phyloP scores from a whole-genome alignment of 768 basidiomycete species.

The Wakefieldia striispora region DNA sequence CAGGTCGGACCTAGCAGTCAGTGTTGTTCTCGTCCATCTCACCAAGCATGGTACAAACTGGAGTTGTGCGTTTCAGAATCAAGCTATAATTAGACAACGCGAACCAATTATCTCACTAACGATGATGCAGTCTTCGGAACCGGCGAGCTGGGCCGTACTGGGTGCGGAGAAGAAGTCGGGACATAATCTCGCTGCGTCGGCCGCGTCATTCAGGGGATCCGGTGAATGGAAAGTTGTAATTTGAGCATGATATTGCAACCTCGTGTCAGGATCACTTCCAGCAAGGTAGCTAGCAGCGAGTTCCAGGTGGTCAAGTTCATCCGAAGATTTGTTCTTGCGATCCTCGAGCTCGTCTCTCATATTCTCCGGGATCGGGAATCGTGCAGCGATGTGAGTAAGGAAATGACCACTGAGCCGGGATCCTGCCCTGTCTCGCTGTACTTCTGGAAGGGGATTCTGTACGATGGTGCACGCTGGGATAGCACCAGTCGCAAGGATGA shows the following conservation, averaged over 20 bases:
- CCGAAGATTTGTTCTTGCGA: too few species aligned
- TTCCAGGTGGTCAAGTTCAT: background rate
- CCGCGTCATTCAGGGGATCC: slow-evolving; percentile 2
- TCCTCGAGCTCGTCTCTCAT: too few species aligned
- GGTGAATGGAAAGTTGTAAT: slow-evolving; percentile 12
- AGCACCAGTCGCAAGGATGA: slow-evolving; percentile 21
- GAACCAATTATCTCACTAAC: background rate
- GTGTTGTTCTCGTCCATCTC: slow-evolving; percentile 9
- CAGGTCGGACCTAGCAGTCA: background rate
- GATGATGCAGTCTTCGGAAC: slow-evolving; percentile 6
- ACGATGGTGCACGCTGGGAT: slow-evolving; percentile 20
- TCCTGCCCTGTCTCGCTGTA: slow-evolving; percentile 13
- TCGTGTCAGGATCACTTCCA: slow-evolving; percentile 1
- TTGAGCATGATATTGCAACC: slow-evolving; percentile 11
- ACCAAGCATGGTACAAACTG: slow-evolving; percentile 8
- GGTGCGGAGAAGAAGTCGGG: slow-evolving; percentile 16
- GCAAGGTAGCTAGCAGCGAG: slow-evolving; percentile 8
- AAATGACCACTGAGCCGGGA: slow-evolving; percentile 17
- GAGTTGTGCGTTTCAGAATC: background rate
- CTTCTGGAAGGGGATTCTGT: slow-evolving; percentile 11
- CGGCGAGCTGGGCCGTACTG: slow-evolving; percentile 9
- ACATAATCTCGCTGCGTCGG: slow-evolving; percentile 13
- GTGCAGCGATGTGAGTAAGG: slow-evolving; percentile 3
- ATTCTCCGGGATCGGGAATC: slow-evolving; percentile 5
- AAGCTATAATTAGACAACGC: too few species aligned